These are phyloP conservation scores for Euphorbia celastroides DNA, from an alignment of 441 rosid genomes.

Conservation along the genomic window DNA sequence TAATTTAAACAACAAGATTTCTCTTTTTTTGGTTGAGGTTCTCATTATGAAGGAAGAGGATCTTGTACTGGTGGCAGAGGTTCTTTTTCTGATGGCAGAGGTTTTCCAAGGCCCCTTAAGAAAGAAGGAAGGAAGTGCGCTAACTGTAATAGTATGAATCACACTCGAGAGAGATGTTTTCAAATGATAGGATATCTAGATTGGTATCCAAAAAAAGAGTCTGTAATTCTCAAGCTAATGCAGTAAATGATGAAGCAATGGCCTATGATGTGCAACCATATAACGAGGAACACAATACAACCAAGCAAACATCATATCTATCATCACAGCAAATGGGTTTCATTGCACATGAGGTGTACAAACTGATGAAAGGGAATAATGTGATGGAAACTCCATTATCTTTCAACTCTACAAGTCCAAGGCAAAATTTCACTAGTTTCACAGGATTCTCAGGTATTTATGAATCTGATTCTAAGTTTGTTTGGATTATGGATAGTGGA, in stretches of 20 bases:
- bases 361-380: neutral
- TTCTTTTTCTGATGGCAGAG: too few species aligned
- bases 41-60: too few species aligned
- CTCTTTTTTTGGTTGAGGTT: too few species aligned
- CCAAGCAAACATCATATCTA: too few species aligned
- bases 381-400: neutral
- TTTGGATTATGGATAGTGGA: neutral
- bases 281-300: too few species aligned
- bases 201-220: neutral
- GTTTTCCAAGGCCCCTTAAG: too few species aligned
- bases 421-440: neutral
- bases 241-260: too few species aligned
- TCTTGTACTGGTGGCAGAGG: too few species aligned
- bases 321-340: neutral
- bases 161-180: neutral
- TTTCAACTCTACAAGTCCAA: neutral
- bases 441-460: neutral
- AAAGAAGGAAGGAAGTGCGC: neutral
- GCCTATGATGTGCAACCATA: too few species aligned
- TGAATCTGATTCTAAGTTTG: neutral
- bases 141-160: neutral
- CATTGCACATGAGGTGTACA: neutral
- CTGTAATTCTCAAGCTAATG: too few species aligned
- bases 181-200: neutral
- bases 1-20: too few species aligned